phyloP scores from a whole-genome alignment of 1,284 basidiomycete species.

The Mycocalia duriaeana region DNA sequence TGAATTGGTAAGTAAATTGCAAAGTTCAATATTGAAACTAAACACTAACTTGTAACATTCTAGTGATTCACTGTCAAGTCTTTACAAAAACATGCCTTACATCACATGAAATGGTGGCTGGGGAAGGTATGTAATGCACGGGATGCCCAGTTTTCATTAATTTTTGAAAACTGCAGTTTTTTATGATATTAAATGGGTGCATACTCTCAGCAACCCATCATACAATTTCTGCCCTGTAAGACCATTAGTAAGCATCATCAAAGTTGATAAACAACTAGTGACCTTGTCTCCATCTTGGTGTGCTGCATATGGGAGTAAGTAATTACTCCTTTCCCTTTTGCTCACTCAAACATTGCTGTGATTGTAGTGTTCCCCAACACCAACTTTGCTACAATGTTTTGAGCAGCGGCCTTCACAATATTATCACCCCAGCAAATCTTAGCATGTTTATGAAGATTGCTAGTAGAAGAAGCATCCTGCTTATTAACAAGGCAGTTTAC shows the following conservation, averaged over 20 bases:
- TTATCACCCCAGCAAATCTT: slow-evolving; percentile 32
- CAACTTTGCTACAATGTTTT: slow-evolving; percentile 8
- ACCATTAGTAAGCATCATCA: neutral
- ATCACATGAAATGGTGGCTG: neutral
- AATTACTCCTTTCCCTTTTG: slow-evolving; percentile 16
- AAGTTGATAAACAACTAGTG: neutral
- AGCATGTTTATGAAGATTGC: slow-evolving; percentile 31
- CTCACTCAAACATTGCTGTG: slow-evolving; percentile 18
- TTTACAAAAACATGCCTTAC: neutral
- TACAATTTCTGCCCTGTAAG: slow-evolving; percentile 16
- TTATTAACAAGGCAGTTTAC: slow-evolving; percentile 25
- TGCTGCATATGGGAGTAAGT: slow-evolving; percentile 17
- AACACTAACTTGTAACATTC: neutral
- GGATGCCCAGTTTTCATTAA: slow-evolving; percentile 17
- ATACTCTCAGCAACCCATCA: slow-evolving; percentile 20
- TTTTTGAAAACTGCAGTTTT: slow-evolving; percentile 10
- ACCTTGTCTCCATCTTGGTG: slow-evolving; percentile 17
- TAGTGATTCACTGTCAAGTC: neutral
- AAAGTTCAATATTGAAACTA: neutral
- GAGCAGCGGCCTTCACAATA: slow-evolving; percentile 18
- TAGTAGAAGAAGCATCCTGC: slow-evolving; percentile 25
- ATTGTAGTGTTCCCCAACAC: slow-evolving; percentile 13
- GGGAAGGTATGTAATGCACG: slow-evolving; percentile 11
- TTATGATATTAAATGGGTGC: slow-evolving; percentile 12
- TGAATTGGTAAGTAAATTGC: slow-evolving; percentile 1